Evolutionary conservation across 2,329 filamentous ascomycete genomes (phyloP), one percentile per base, ranked within the genome.

Genomic region (Exophiala alcalophila): DNA sequence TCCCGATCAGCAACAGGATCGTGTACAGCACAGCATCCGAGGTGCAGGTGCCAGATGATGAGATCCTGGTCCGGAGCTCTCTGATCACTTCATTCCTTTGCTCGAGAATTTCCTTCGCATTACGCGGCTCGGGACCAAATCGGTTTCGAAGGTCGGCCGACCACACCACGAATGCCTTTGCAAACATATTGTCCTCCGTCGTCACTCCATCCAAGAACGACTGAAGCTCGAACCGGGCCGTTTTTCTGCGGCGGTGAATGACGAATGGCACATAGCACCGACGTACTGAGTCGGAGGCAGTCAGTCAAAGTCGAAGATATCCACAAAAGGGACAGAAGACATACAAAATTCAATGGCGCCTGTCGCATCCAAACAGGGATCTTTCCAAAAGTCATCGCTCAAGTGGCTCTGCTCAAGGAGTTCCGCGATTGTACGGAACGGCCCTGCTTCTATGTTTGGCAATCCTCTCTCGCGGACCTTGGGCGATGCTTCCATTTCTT

Each of bases 21-120:
- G 38, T 40, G 28, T 24, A 32, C 38, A 33, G 32, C n/a, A 40
- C 38, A 12, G 38, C 18, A 21, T 40, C 38, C 4, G 38, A 40
- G 15, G 38, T 31, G 26, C 38, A 40, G 2, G 21, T 11, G 15
- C 33, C 28, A 8, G 38, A 10, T 9, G 38, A 27, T 32, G 38
- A 40, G 20, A 40, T 40, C 15, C 38, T 40, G 6, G 25, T 15
- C 12, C 38, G 38, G 15, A 40, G 38, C 38, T 40, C 38, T 31
- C 38, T n/a, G 29, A 40, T 27, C 15, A 40, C 38, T 15, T 27
- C 21, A 19, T 25, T 40, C 9, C 38, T 28, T 21, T 33, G 38
- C 28, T 32, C 26, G 6, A 40, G 29, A 14, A 40, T 5, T 8
- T 40, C 38, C 5, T 18, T 15, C 12, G 23, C 28, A 33, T 12